A percentile compares a stretch with the other conserved stretches of the same genome.
phyloP scores from a whole-genome alignment of 1,139 yeast genomes.

The Zygotorulaspora mrakii region DNA sequence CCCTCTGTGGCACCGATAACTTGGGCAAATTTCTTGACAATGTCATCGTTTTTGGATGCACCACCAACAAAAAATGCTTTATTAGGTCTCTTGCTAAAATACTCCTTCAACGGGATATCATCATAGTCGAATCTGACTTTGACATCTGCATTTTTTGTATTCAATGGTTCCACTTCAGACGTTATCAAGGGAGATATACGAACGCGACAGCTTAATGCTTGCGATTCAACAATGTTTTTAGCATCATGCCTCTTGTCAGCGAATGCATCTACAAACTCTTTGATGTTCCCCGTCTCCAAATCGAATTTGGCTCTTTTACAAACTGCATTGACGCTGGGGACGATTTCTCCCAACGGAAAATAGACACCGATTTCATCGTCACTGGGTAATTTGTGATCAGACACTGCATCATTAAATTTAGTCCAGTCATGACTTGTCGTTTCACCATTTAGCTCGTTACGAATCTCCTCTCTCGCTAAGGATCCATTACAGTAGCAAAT shows the following conservation, averaged over 20 bases:
- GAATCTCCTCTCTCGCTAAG: conserved; percentile 72
- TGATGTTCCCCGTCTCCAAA: conserved; percentile 31
- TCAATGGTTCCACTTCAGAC: conserved; percentile 6
- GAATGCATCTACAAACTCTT: conserved; percentile 31
- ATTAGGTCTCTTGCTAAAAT: conserved; percentile 50
- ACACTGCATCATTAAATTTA: conserved; percentile 54
- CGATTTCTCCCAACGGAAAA: conserved; percentile 85
- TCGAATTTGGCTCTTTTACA: conserved; percentile 47
- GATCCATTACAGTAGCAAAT: conserved; percentile 91
- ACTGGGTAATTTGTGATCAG: conserved; percentile 25
- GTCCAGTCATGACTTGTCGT: conserved; percentile 49
- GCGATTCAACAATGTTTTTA: conserved; percentile 75
- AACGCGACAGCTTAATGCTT: conserved; percentile 77
- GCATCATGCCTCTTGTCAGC: conserved; percentile 60
- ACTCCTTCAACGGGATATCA: conserved; percentile 27
- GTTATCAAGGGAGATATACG: conserved; percentile 72
- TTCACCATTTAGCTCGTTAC: conserved; percentile 58
- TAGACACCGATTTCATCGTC: conserved; percentile 65
- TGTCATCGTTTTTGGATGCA: conserved; percentile 66
- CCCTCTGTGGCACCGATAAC: conserved; percentile 64
- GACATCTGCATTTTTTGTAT: conserved; percentile 11
- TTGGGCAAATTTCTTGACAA: conserved; percentile 64
- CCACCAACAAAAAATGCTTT: conserved; percentile 85
- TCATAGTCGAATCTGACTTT: conserved; percentile 36
- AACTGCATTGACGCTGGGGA: conserved; percentile 71